Evolutionary conservation across 768 basidiomycete genomes (phyloP).

Genomic region (Phlegmacium glaucopus): DNA sequence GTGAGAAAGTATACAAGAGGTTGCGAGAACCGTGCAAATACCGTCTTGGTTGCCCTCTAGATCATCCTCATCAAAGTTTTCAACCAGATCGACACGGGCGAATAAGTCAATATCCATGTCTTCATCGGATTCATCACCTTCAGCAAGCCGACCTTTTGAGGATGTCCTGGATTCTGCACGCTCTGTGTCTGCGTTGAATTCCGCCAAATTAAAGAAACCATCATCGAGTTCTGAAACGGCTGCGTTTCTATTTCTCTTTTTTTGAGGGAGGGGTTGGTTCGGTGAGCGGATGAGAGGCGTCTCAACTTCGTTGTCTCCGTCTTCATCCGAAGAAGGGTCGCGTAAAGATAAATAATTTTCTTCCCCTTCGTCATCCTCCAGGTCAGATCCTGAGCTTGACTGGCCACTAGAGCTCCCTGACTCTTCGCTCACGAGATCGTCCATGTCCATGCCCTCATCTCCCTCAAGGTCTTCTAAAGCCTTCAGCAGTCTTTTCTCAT

Average conservation of each 20-base stretch:
- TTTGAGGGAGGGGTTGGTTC: slow-evolving; percentile 21
- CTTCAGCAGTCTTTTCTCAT: slow-evolving; percentile 30
- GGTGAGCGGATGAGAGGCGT: slow-evolving; percentile 25
- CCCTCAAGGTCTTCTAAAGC: slow-evolving; percentile 27
- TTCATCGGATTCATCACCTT: slow-evolving; percentile 50
- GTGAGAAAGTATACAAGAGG: slow-evolving; percentile 2
- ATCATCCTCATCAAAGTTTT: slow-evolving; percentile 42
- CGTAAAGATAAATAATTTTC: slow-evolving; percentile 17
- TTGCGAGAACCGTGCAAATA: slow-evolving; percentile 23
- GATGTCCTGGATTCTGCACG: slow-evolving; percentile 64
- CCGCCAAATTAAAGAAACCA: slow-evolving; percentile 82
- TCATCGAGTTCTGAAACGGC: slow-evolving; percentile 64
- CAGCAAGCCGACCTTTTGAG: slow-evolving; percentile 57
- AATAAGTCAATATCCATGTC: slow-evolving; percentile 65
- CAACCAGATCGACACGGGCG: slow-evolving; percentile 47
- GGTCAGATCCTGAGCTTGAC: slow-evolving; percentile 13
- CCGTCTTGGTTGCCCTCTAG: slow-evolving; percentile 37
- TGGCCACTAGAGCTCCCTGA: slow-evolving; percentile 20
- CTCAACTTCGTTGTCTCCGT: slow-evolving; percentile 21
- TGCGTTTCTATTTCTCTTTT: slow-evolving; percentile 20
- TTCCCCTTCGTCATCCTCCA: slow-evolving; percentile 11
- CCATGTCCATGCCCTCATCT: slow-evolving; percentile 31
- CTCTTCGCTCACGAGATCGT: slow-evolving; percentile 24
- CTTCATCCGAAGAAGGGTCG: slow-evolving; percentile 19
- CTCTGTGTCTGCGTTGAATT: slow-evolving; percentile 86